These are phyloP conservation scores for Saraca asoca DNA, from an alignment of 331 rosid genomes.

Conservation along the genomic window DNA sequence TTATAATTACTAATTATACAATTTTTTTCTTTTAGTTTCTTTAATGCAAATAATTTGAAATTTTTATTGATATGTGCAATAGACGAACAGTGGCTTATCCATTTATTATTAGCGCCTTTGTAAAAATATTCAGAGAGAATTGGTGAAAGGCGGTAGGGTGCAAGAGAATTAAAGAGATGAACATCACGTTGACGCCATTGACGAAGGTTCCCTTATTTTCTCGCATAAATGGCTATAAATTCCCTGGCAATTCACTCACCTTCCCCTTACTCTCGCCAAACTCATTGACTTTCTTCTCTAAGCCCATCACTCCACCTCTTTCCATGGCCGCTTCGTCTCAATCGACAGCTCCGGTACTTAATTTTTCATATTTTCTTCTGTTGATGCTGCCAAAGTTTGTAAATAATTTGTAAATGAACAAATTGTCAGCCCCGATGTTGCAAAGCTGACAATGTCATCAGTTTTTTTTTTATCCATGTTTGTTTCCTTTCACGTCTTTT, in stretches of 20 bases:
- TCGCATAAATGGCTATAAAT: slow-evolving; percentile 43
- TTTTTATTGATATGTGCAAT: too few relatives aligned
- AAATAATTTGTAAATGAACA: neutral
- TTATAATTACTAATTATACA: too few relatives aligned
- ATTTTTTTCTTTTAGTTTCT: too few relatives aligned
- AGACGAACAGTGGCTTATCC: too few relatives aligned
- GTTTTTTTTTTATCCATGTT: too few relatives aligned
- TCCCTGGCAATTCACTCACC: slow-evolving; percentile 31
- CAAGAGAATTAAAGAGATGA: slow-evolving; percentile 40
- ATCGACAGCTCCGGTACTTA: slow-evolving; percentile 51
- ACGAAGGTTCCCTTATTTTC: slow-evolving; percentile 40
- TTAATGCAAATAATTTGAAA: too few relatives aligned
- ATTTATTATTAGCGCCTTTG: too few relatives aligned
- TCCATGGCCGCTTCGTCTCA: slow-evolving; percentile 77
- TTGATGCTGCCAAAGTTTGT: slow-evolving; percentile 4
- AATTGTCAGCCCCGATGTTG: neutral
- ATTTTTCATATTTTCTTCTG: slow-evolving; percentile 27
- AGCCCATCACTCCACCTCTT: slow-evolving; percentile 26
- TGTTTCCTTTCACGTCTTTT: neutral
- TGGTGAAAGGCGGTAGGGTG: neutral
- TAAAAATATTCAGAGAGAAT: too few relatives aligned
- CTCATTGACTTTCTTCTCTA: slow-evolving; percentile 39
- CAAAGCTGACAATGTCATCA: neutral
- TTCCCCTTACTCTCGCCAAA: slow-evolving; percentile 35
- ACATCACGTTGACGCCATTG: slow-evolving; percentile 55